These are phyloP conservation scores for Elaeagnus macrophylla DNA, from an alignment of 306 rosid species.

Conservation along the genomic window DNA sequence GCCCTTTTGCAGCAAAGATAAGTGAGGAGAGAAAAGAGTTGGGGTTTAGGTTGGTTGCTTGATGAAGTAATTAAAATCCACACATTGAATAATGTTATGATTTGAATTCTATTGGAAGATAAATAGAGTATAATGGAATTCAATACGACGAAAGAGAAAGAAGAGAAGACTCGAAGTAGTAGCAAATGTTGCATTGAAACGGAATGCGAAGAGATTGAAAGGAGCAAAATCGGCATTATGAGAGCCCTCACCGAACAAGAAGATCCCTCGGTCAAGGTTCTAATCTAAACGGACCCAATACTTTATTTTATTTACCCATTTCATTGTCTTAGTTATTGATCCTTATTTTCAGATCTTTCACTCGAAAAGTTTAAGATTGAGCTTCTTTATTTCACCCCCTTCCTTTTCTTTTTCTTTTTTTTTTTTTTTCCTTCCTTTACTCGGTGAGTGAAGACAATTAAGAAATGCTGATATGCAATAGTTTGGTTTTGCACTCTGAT, in stretches of 20 bases:
- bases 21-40: too few species aligned
- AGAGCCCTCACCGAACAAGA: constrained; percentile 29
- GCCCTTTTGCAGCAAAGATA: too few species aligned
- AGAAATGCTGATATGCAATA: too few species aligned
- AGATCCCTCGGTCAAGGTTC: constrained; percentile 37
- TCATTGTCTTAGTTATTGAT: neutral
- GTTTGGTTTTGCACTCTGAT: too few species aligned
- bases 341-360: neutral
- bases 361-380: too few species aligned
- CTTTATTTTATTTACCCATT: neutral
- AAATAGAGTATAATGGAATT: neutral
- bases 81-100: neutral
- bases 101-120: neutral
- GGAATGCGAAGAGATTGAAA: constrained; percentile 33
- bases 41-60: too few species aligned
- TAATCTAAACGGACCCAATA: neutral
- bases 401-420: too few species aligned
- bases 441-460: too few species aligned
- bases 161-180: neutral
- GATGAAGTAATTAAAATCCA: too few species aligned
- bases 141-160: neutral
- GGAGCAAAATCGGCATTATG: constrained; percentile 32
- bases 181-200: neutral
- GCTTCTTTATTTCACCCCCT: too few species aligned
- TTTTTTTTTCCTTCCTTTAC: too few species aligned